Conservation (phyloP, 2,329 filamentous ascomycete genomes). For the Pseudogymnoascus sp. region DNA sequence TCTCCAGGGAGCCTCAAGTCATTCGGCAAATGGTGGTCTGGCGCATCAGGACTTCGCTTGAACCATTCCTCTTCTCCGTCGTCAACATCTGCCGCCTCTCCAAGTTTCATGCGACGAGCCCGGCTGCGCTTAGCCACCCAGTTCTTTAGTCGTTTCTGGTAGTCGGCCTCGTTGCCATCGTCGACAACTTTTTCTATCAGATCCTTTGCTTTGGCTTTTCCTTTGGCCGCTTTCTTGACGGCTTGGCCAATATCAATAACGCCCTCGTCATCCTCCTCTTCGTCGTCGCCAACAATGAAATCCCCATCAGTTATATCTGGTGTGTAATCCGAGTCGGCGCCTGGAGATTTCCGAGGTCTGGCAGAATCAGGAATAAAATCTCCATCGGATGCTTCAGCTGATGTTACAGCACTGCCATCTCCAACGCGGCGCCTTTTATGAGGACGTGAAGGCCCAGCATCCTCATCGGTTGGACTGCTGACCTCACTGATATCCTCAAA, state of each 20-base stretch:
- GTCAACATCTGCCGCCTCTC: conserved; percentile 31
- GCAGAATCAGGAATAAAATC: conserved; percentile 23
- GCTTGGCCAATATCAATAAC: conserved; percentile 32
- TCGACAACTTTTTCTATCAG: conserved; percentile 45
- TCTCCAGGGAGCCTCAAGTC: conserved; percentile 77
- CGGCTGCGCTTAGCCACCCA: conserved; percentile 62
- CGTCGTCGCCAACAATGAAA: conserved; percentile 28
- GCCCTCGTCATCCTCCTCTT: conserved; percentile 32
- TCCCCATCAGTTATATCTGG: conserved; percentile 21
- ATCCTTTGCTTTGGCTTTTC: conserved; percentile 25
- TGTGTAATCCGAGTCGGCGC: conserved; percentile 32
- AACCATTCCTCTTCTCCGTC: conserved; percentile 61
- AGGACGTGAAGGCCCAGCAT: conserved; percentile 49
- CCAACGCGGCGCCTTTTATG: conserved; percentile 45
- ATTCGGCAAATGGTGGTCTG: conserved; percentile 66
- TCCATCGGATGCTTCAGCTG: conserved; percentile 29
- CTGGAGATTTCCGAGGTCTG: conserved; percentile 19
- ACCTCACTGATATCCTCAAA: conserved; percentile 46
- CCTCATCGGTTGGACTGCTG: conserved; percentile 31
- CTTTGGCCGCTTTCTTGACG: conserved; percentile 29
- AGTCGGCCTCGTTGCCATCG: conserved; percentile 79
- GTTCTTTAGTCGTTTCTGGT: conserved; percentile 61
- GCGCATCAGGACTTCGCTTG: conserved; percentile 72
- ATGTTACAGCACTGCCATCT: conserved; percentile 30
- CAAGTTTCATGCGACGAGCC: conserved; percentile 45